Evolutionary conservation across 2,329 filamentous ascomycete species (phyloP), one percentile per base, ranked within the genome.

Genomic region (Aspergillus fijiensis): DNA sequence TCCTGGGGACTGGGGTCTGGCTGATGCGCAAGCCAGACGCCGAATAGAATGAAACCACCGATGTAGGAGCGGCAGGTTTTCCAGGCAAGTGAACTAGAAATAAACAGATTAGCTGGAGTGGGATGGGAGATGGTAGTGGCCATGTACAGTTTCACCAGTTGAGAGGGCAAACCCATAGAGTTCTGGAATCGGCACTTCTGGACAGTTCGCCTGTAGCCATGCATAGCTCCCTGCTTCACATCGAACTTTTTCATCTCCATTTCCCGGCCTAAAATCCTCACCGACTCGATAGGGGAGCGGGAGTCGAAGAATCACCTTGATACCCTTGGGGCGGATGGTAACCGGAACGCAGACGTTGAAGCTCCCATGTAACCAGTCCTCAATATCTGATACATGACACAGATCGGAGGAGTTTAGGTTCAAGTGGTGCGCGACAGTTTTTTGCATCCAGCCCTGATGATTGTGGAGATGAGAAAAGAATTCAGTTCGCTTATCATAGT

Each of bases 151-250:
- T 31, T 50, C 49, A 11, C 49, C 49, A 4, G 49, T 50, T 3
- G 49, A 27, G 5, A 27, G 9, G 10, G 49, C 25, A 31, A 50
- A 50, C 25, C 25, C 49, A 50, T 50, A 55, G 21, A 48, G 42
- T n/a, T 25, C 6, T 33, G 70, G 67, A 45, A 64, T 70, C 33
- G 65, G 65, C 2, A 71, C 53, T 29, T 63, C 59, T 7, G 69
- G 69, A 56, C 66, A 71, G 27, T 67, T 62, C 23, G 64, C 56
- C 50, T 67, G 55, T 16, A 72, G 61, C 70, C 67, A 72, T 25
- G 65, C 63, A 61, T 71, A 73, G 9, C 69, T 66, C 3, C 60
- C 69, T 11, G 66, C 69, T 57, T 73, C 70, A 55, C 65, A 72
- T 42, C 58, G 60, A 39, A 71, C 48, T 51, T 72, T 72, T 55